A percentile compares a stretch with the other conserved stretches of the same genome.
These are phyloP conservation scores for Dictyostelium citrinum DNA, from an alignment of 78 protist genomes.

Conservation along the genomic window DNA sequence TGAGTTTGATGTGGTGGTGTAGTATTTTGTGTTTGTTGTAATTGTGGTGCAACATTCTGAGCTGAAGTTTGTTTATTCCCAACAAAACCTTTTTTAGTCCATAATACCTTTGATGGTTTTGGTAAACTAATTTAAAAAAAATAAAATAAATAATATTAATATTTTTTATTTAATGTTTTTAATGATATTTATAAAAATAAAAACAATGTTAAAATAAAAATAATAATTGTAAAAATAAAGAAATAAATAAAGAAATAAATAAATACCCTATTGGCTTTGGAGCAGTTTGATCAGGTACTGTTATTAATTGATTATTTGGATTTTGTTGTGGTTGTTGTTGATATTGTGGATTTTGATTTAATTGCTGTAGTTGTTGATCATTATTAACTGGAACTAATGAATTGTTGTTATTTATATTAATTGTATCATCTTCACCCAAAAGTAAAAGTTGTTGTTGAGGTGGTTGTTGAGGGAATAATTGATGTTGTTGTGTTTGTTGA, in stretches of 20 bases:
- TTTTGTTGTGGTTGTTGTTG: neutral
- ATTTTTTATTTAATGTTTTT: neutral
- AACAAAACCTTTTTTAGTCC: slow-evolving; percentile 72
- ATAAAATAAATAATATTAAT: too few species aligned
- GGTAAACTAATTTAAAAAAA: neutral
- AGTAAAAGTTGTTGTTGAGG: neutral
- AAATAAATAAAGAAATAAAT: neutral
- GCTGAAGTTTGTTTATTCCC: slow-evolving; percentile 7
- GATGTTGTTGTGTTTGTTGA: neutral
- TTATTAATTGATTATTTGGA: neutral
- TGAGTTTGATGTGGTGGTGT: neutral
- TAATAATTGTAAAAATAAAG: too few species aligned
- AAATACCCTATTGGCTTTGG: neutral
- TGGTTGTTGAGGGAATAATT: neutral
- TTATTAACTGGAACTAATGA: neutral
- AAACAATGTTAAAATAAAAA: too few species aligned
- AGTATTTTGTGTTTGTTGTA: neutral
- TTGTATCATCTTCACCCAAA: neutral
- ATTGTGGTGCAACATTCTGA: neutral
- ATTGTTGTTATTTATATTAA: neutral
- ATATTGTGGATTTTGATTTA: neutral
- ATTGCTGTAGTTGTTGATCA: neutral
- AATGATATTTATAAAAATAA: neutral
- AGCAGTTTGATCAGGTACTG: neutral
- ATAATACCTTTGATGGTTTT: slow-evolving; percentile 44